Base-by-base conservation (phyloP, 208 protist genomes). In the Trypanosoma rangeli region DNA sequence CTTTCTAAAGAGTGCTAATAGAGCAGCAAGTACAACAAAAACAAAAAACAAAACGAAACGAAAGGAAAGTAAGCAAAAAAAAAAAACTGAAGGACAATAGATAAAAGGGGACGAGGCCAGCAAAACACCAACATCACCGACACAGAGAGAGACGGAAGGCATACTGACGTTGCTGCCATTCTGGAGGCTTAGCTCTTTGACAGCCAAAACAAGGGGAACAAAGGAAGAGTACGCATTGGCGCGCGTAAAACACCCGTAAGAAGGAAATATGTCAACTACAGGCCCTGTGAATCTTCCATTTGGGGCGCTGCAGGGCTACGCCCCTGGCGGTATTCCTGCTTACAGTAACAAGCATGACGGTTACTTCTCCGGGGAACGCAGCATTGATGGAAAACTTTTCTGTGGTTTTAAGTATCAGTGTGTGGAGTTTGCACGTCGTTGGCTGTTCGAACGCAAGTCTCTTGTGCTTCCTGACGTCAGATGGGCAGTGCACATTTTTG, bases 401-500 rank as follows among this genome's bases (percentile, higher is more conserved):
- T 93, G 76, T 69, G 91, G 91, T 39, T 96, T 89, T 72, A 94
- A 94, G 78, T 96, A 93, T 66, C 91, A 96, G 71, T 96, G 88
- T 62, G 88, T 94, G 22, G 91, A 96, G 74, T 96, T 94, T 55
- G 91, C 88, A 13, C 91, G 91, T 20, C 91, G 91, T 44, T 94
- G 88, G 87, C 67, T 96, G 52, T 82, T 84, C 68, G 78, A 90
- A 74, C 79, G 82, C 39, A 96, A 96, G 60, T 79, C 79, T 0
- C 79, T 96, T 22, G 72, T 92, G 64, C 82, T 96, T 8, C 86
- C 86, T 7, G 87, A 96, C 18, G 81, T 96, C 16, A 82, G 88
- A 58, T 92, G 86, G 86, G 91, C 91, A 12, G 86, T 80, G 58
- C 81, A 96, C 68, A 92, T 93, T 58, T 92, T 92, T 64, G 18